Percentiles rank a stretch among this genome's conserved stretches.
Evolutionary conservation across 768 basidiomycete species (phyloP).

Genomic region (Pisolithus microcarpus): DNA sequence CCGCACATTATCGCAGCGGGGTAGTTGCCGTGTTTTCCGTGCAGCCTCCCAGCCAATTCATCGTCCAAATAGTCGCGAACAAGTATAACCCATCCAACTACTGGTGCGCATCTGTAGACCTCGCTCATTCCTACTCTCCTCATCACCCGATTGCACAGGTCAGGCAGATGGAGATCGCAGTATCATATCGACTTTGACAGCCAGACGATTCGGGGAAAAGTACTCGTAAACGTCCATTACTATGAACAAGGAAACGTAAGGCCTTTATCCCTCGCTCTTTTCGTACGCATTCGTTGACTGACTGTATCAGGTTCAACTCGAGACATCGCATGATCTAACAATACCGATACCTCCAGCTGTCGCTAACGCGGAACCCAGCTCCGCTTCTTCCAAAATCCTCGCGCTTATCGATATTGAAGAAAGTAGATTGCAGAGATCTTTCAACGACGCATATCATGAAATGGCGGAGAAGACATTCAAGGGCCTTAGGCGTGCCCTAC

Average conservation of each 20-base stretch:
- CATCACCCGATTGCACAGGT: constrained; percentile 42
- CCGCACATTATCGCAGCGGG: constrained; percentile 77
- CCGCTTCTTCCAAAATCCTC: constrained; percentile 64
- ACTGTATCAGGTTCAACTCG: constrained; percentile 72
- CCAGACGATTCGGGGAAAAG: constrained; percentile 56
- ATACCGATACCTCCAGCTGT: constrained; percentile 58
- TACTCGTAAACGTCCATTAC: constrained; percentile 87
- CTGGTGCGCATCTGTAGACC: constrained; percentile 47
- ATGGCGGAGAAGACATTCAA: constrained; percentile 95
- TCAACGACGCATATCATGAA: constrained; percentile 79
- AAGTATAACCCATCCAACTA: constrained; percentile 92
- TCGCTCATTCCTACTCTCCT: background rate
- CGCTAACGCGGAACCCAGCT: constrained; percentile 39
- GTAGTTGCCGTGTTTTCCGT: constrained; percentile 57
- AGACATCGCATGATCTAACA: constrained; percentile 61
- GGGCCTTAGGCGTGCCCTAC: constrained; percentile 81
- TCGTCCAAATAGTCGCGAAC: constrained; percentile 85
- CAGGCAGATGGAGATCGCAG: constrained; percentile 90
- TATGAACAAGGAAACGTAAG: constrained; percentile 95
- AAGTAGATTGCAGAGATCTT: constrained; percentile 65
- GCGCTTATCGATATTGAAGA: constrained; percentile 80
- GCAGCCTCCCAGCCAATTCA: constrained; percentile 42
- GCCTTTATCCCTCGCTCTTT: background rate
- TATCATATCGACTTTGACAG: constrained; percentile 67
- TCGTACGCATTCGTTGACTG: background rate